These are phyloP conservation scores for Solanum pinnatisectum DNA, from an alignment of 257 asterid species.

Conservation along the genomic window DNA sequence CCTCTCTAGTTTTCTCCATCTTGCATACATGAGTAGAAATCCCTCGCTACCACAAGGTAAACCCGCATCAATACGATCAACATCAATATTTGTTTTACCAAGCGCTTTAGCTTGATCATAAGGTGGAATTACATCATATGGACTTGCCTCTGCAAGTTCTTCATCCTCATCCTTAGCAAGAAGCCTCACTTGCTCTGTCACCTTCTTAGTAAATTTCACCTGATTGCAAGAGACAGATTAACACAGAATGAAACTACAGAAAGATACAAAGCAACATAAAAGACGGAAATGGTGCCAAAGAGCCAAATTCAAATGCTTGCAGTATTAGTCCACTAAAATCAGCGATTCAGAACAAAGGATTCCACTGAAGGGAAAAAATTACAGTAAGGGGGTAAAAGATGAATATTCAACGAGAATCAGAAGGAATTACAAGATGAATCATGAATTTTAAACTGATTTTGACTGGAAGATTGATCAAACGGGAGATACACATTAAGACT, in stretches of 20 bases:
- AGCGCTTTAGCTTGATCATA: slow-evolving; percentile 99
- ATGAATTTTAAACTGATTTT: neutral
- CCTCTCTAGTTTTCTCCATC: slow-evolving; percentile 94
- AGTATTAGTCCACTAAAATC: neutral
- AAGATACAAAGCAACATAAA: neutral
- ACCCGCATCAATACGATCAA: slow-evolving; percentile 96
- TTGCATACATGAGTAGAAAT: slow-evolving; percentile 96
- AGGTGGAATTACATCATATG: slow-evolving; percentile 71
- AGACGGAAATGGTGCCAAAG: neutral
- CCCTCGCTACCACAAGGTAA: slow-evolving; percentile 99
- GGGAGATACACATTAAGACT: neutral
- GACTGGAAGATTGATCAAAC: neutral
- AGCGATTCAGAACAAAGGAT: neutral
- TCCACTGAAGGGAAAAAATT: neutral
- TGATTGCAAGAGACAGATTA: slow-evolving; percentile 12
- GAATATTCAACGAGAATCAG: neutral
- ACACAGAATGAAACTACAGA: neutral
- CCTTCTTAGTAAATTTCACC: slow-evolving; percentile 83
- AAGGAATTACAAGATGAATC: neutral
- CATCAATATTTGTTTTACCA: slow-evolving; percentile 93
- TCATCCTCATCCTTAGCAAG: slow-evolving; percentile 91
- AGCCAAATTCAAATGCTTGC: neutral
- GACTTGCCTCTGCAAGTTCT: slow-evolving; percentile 63
- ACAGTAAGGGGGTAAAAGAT: neutral
- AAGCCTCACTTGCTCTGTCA: slow-evolving; percentile 81